Evolutionary conservation across 805 yeast species (phyloP).

Genomic region (Pichia insulana): DNA sequence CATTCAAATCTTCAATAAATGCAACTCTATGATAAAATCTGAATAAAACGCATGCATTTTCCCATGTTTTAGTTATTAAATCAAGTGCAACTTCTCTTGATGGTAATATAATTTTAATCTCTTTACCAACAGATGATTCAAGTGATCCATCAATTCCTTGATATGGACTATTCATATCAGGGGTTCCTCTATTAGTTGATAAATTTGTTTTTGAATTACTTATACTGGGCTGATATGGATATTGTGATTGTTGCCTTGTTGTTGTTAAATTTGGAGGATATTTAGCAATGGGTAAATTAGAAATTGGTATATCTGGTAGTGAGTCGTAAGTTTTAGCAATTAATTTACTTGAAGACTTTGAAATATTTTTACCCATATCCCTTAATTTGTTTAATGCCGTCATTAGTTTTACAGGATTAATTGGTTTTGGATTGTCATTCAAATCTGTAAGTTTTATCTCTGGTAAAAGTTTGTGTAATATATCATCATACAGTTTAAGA

Average conservation of each 20-base stretch:
- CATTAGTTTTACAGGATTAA: slow-evolving; percentile 27
- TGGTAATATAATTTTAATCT: slow-evolving; percentile 59
- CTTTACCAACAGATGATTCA: slow-evolving; percentile 35
- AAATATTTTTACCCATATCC: slow-evolving; percentile 16
- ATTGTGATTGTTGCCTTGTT: background rate
- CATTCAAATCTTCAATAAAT: slow-evolving; percentile 62
- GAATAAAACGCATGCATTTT: slow-evolving; percentile 75
- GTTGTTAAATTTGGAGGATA: slow-evolving; percentile 9
- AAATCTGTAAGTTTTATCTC: slow-evolving; percentile 26
- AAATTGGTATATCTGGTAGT: slow-evolving; percentile 27
- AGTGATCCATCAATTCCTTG: slow-evolving; percentile 32
- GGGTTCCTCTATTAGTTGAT: slow-evolving; percentile 1
- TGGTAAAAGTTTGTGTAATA: slow-evolving; percentile 25
- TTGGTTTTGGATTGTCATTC: slow-evolving; percentile 25
- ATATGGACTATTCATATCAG: slow-evolving; percentile 10
- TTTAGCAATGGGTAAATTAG: slow-evolving; percentile 19
- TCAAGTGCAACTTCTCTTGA: slow-evolving; percentile 64
- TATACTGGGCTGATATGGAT: background rate
- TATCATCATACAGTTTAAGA: slow-evolving; percentile 27
- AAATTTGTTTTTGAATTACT: slow-evolving; percentile 1
- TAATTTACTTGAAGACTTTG: slow-evolving; percentile 14
- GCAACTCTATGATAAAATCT: slow-evolving; percentile 83
- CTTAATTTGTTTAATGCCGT: slow-evolving; percentile 23
- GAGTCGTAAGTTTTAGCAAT: slow-evolving; percentile 22
- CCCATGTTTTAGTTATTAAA: slow-evolving; percentile 72